Evolutionary conservation across 495 filamentous ascomycete species (phyloP).

Genomic region (Umbilicaria muhlenbergii): DNA sequence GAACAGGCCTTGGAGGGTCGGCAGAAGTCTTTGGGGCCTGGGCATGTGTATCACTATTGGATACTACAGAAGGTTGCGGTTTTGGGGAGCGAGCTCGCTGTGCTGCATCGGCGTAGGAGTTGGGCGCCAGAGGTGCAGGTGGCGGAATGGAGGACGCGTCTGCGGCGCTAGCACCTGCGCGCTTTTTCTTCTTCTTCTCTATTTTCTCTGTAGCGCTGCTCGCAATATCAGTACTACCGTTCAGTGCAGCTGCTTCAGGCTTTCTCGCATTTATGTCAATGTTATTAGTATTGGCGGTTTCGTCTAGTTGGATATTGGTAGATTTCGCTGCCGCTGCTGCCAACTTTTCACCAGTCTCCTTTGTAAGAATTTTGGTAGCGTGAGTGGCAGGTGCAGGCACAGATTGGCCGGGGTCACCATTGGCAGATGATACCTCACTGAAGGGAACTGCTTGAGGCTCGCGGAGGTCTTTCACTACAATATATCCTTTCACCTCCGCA

Average conservation of each 20-base stretch:
- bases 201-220: slow-evolving; percentile 27
- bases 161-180: slow-evolving; percentile 24
- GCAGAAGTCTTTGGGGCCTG: slow-evolving; percentile 1
- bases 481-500: slow-evolving; percentile 48
- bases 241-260: too few species aligned
- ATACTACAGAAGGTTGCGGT: slow-evolving; percentile 5
- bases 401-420: slow-evolving; percentile 27
- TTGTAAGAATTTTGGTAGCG: slow-evolving; percentile 25
- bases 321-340: too few species aligned
- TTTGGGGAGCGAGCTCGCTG: slow-evolving; percentile 5
- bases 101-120: slow-evolving; percentile 6
- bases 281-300: too few species aligned
- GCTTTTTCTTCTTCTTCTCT: slow-evolving; percentile 47
- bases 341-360: slow-evolving; percentile 10
- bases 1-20: slow-evolving; percentile 1
- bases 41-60: slow-evolving; percentile 1
- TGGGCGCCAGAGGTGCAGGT: slow-evolving; percentile 3
- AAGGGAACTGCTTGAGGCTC: slow-evolving; percentile 23
- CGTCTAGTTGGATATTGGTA: too few species aligned
- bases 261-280: too few species aligned
- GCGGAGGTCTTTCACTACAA: slow-evolving; percentile 35
- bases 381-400: slow-evolving; percentile 21
- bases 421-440: slow-evolving; percentile 33
- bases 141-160: slow-evolving; percentile 19
- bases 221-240: too few species aligned